phyloP scores from a whole-genome alignment of 2,329 filamentous ascomycete genomes.

The Neofusicoccum sp. region DNA sequence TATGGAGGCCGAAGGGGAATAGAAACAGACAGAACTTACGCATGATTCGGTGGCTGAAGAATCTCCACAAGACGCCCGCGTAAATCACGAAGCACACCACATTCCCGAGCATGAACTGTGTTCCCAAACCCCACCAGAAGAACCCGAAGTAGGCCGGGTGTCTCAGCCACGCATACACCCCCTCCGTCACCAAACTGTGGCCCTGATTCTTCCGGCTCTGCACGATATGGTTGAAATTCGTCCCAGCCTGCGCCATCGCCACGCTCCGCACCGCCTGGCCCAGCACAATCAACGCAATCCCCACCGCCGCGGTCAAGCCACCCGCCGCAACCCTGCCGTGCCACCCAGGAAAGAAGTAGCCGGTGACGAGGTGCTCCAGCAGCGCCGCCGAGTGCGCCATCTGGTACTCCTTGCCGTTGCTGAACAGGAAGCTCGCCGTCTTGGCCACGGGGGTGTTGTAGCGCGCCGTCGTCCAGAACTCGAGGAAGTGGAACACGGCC shows the following conservation, averaged over 20 bases:
- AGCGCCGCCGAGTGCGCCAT: constrained; percentile 76
- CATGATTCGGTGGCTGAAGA: constrained; percentile 72
- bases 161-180: constrained; percentile 72
- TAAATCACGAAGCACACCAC: constrained; percentile 73
- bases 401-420: constrained; percentile 82
- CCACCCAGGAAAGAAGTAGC: constrained; percentile 53
- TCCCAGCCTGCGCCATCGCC: constrained; percentile 86
- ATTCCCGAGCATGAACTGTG: constrained; percentile 88
- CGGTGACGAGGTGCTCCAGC: constrained; percentile 66
- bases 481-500: constrained; percentile 87
- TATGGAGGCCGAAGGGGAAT: not conserved
- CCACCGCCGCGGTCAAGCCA: constrained; percentile 43
- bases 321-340: constrained; percentile 44
- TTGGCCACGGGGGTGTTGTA: constrained; percentile 75
- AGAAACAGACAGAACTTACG: constrained; percentile 45
- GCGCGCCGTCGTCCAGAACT: constrained; percentile 85
- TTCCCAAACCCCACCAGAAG: constrained; percentile 97
- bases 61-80: constrained; percentile 73
- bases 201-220: constrained; percentile 66
- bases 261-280: constrained; percentile 76
- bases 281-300: constrained; percentile 61
- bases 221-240: constrained; percentile 85
- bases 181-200: constrained; percentile 79
- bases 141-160: constrained; percentile 98
- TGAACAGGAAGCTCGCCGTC: constrained; percentile 76